Conservation (phyloP, 495 filamentous ascomycete genomes). For the Penicillium simplicissimum region DNA sequence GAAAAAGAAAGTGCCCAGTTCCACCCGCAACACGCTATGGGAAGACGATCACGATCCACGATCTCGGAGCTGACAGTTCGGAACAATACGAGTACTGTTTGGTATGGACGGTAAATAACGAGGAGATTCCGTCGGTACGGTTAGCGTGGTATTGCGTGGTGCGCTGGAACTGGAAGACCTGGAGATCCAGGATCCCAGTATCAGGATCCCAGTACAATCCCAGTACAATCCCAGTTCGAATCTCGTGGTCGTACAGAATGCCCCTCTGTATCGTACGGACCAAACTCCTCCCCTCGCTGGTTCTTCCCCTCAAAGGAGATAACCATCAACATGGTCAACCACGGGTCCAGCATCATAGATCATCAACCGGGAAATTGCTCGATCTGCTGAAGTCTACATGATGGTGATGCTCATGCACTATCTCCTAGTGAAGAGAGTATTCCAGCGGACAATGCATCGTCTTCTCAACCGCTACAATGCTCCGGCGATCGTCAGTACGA, state of each 20-base stretch:
- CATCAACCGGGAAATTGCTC: background rate
- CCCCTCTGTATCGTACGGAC: background rate
- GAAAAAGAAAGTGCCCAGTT: conserved; percentile 41
- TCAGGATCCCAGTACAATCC: too few relatives aligned
- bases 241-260: background rate
- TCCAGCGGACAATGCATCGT: background rate
- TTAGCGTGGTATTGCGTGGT: background rate
- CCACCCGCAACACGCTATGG: conserved; percentile 45
- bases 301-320: conserved; percentile 5
- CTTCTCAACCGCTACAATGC: conserved; percentile 15
- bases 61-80: conserved; percentile 51
- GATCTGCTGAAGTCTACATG: background rate
- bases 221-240: too few relatives aligned
- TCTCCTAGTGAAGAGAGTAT: background rate
- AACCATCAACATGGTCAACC: conserved; percentile 15
- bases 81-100: conserved; percentile 28
- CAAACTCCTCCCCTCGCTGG: background rate
- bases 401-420: background rate
- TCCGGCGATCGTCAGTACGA: conserved; percentile 33
- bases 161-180: background rate
- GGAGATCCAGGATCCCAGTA: background rate
- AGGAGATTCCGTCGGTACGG: background rate
- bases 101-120: background rate
- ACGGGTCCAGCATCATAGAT: background rate
- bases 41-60: conserved; percentile 51